phyloP scores from a whole-genome alignment of 768 basidiomycete species.

The Russula foetens region DNA sequence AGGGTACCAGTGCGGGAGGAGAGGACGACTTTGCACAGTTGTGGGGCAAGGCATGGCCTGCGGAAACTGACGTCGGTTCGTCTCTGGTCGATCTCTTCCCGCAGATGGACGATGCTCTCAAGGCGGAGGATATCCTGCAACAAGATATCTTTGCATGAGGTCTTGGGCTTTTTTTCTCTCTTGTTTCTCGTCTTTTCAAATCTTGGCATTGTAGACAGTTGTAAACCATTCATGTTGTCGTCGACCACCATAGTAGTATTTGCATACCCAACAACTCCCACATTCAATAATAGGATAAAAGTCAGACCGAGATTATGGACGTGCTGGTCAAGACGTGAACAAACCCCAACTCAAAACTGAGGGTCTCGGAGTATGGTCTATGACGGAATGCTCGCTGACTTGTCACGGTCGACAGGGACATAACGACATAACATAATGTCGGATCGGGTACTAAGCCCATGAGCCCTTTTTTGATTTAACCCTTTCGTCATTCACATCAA shows the following conservation, averaged over 20 bases:
- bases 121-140: slow-evolving; percentile 11
- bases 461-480: no score
- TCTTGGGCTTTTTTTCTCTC: not conserved
- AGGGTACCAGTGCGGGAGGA: not conserved
- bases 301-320: not conserved
- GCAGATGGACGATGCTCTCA: not conserved
- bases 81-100: not conserved
- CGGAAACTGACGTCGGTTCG: not conserved
- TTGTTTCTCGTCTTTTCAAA: not conserved
- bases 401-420: no score
- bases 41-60: not conserved
- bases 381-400: no score
- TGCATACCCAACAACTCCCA: not conserved
- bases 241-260: not conserved
- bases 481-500: no score
- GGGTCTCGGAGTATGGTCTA: no score
- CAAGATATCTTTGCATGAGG: slow-evolving; percentile 8
- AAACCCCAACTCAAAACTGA: no score
- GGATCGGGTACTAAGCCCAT: no score
- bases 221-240: not conserved
- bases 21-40: not conserved
- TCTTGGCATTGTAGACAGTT: not conserved
- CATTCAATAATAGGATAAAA: not conserved
- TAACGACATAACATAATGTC: no score
- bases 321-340: no score